These are phyloP conservation scores for Mariannaea elegans DNA, from an alignment of 2,329 filamentous ascomycete species.

Conservation along the genomic window DNA sequence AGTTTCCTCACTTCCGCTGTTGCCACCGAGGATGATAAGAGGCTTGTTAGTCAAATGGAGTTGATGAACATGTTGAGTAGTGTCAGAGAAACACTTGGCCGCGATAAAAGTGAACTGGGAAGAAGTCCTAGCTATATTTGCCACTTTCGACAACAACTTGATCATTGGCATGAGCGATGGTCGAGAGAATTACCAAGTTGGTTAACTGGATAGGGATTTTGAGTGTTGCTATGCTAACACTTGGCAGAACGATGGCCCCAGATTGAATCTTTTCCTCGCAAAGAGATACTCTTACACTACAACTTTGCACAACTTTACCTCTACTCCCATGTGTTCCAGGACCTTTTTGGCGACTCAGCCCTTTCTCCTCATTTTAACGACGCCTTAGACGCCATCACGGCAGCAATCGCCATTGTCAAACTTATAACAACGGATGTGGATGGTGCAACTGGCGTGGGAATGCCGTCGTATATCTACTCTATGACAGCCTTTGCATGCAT, in stretches of 20 bases:
- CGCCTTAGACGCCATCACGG: constrained; percentile 39
- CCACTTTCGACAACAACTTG: constrained; percentile 45
- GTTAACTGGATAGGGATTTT: not conserved
- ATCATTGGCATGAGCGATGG: constrained; percentile 50
- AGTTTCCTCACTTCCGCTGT: constrained; percentile 58
- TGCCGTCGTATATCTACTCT: constrained; percentile 58
- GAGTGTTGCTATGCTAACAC: not conserved
- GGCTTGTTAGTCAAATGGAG: constrained; percentile 66
- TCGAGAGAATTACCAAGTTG: constrained; percentile 42
- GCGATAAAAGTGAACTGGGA: constrained; percentile 60
- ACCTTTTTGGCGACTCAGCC: constrained; percentile 39
- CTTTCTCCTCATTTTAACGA: constrained; percentile 42
- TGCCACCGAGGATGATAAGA: constrained; percentile 61
- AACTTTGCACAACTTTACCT: constrained; percentile 51
- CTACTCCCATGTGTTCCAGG: constrained; percentile 50
- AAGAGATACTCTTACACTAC: constrained; percentile 48
- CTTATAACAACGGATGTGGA: constrained; percentile 51
- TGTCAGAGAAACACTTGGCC: constrained; percentile 63
- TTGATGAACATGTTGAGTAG: constrained; percentile 66
- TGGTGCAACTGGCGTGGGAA: constrained; percentile 50
- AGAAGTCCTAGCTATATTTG: constrained; percentile 59
- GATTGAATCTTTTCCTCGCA: constrained; percentile 48
- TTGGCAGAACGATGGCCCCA: constrained; percentile 43
- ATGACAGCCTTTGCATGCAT: constrained; percentile 62
- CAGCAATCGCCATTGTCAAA: constrained; percentile 52